phyloP scores from a whole-genome alignment of 352 stramenopile genomes.

The Phytophthora pini region DNA sequence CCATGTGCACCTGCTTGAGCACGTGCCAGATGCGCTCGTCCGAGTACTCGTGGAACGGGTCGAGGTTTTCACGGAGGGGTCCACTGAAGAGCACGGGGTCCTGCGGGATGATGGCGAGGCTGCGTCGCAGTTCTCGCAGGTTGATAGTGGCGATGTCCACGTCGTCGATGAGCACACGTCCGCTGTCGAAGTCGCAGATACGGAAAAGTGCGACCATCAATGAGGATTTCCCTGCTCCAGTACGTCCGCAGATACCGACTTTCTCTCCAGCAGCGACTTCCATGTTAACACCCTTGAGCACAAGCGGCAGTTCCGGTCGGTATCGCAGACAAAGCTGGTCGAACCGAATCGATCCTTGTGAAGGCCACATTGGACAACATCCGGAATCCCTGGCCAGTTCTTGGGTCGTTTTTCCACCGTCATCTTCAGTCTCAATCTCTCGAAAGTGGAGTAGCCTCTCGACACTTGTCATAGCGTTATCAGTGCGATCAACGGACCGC shows the following conservation, averaged over 20 bases:
- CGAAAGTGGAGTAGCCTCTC: slow-evolving; percentile 11
- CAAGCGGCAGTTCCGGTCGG: slow-evolving; percentile 44
- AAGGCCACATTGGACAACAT: too few species aligned
- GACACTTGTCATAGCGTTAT: slow-evolving; percentile 55
- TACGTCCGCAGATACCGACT: slow-evolving; percentile 64
- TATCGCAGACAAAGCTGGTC: slow-evolving; percentile 41
- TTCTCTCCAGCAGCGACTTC: slow-evolving; percentile 47
- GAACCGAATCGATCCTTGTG: slow-evolving; percentile 22
- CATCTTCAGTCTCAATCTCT: too few species aligned
- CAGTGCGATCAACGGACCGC: slow-evolving; percentile 28
- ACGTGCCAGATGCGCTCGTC: slow-evolving; percentile 73
- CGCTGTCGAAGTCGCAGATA: slow-evolving; percentile 52
- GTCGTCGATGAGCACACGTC: slow-evolving; percentile 86
- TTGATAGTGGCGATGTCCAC: slow-evolving; percentile 63
- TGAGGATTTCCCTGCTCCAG: slow-evolving; percentile 45
- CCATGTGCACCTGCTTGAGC: slow-evolving; percentile 69
- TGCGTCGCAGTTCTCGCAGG: slow-evolving; percentile 37
- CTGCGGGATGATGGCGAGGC: slow-evolving; percentile 58
- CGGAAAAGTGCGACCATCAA: slow-evolving; percentile 49
- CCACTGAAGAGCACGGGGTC: slow-evolving; percentile 93
- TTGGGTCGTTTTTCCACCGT: too few species aligned
- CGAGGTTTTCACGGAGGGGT: slow-evolving; percentile 89
- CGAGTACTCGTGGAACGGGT: slow-evolving; percentile 85
- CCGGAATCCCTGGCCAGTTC: too few species aligned
- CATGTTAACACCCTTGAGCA: slow-evolving; percentile 42